Percentiles rank a stretch among this genome's conserved stretches.
Evolutionary conservation across 1,284 basidiomycete species (phyloP).

Genomic region (Cystobasidium sp.): DNA sequence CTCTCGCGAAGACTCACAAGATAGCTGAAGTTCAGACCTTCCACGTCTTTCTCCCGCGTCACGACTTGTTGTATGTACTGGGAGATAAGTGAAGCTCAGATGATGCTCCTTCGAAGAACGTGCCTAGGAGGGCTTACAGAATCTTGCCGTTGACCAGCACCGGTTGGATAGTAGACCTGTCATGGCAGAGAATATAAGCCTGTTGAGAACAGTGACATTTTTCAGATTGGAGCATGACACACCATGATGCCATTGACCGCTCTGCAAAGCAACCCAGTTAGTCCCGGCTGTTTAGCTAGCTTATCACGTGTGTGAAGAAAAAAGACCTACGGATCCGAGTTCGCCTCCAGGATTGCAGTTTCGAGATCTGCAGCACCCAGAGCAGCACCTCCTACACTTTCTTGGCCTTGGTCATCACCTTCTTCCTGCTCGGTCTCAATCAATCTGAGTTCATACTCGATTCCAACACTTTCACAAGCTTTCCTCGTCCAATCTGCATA

Average conservation of each 20-base stretch:
- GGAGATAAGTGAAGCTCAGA: neutral
- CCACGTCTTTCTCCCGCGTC: slow-evolving; percentile 94
- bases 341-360: slow-evolving; percentile 82
- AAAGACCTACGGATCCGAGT: slow-evolving; percentile 54
- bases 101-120: neutral
- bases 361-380: slow-evolving; percentile 65
- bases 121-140: slow-evolving; percentile 21
- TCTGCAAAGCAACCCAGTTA: neutral
- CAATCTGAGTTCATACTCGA: slow-evolving; percentile 78
- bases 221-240: no score
- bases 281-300: neutral
- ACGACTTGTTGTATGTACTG: slow-evolving; percentile 93
- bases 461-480: slow-evolving; percentile 85
- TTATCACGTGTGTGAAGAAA: neutral
- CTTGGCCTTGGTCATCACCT: slow-evolving; percentile 57
- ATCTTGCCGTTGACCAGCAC: slow-evolving; percentile 73
- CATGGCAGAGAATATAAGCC: neutral
- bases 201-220: no score
- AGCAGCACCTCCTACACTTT: slow-evolving; percentile 59
- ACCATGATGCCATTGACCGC: slow-evolving; percentile 90
- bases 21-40: slow-evolving; percentile 57
- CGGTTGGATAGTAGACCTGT: slow-evolving; percentile 83
- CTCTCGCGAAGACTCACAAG: slow-evolving; percentile 13
- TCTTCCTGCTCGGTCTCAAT: slow-evolving; percentile 63
- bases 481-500: slow-evolving; percentile 94